These are phyloP conservation scores for Phlebiopsis flavidoalba DNA, from an alignment of 768 basidiomycete genomes.

Conservation along the genomic window DNA sequence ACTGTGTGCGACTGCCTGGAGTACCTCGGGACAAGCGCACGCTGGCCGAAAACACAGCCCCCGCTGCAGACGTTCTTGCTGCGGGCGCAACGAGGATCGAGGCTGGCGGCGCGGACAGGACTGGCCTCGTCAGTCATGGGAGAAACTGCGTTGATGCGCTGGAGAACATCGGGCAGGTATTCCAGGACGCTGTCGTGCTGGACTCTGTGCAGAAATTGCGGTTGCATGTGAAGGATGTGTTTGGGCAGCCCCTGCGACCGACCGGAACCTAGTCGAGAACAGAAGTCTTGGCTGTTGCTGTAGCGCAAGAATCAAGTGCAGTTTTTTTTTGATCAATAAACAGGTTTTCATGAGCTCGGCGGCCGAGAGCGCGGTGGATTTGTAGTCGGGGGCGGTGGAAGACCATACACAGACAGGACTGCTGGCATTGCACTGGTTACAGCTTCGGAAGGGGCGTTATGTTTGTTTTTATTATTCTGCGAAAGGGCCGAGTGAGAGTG, in stretches of 20 bases:
- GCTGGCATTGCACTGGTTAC: background rate
- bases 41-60: conserved; percentile 33
- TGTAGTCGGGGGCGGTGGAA: background rate
- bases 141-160: conserved; percentile 44
- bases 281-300: background rate
- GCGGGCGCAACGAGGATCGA: conserved; percentile 36
- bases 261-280: conserved; percentile 25
- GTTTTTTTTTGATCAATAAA: background rate
- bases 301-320: background rate
- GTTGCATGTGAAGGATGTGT: conserved; percentile 44
- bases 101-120: conserved; percentile 69
- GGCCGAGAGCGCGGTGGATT: too few relatives aligned
- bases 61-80: conserved; percentile 48
- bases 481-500: background rate
- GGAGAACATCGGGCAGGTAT: conserved; percentile 41
- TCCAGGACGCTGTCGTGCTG: conserved; percentile 47
- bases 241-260: conserved; percentile 40
- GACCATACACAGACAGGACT: background rate
- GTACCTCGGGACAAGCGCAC: conserved; percentile 44
- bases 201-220: conserved; percentile 46
- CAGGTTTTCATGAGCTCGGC: background rate
- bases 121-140: conserved; percentile 70
- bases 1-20: conserved; percentile 48
- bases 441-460: background rate
- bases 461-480: background rate